Evolutionary conservation across 2,329 filamentous ascomycete species (phyloP).

Genomic region (Talaromyces amestolkiae): DNA sequence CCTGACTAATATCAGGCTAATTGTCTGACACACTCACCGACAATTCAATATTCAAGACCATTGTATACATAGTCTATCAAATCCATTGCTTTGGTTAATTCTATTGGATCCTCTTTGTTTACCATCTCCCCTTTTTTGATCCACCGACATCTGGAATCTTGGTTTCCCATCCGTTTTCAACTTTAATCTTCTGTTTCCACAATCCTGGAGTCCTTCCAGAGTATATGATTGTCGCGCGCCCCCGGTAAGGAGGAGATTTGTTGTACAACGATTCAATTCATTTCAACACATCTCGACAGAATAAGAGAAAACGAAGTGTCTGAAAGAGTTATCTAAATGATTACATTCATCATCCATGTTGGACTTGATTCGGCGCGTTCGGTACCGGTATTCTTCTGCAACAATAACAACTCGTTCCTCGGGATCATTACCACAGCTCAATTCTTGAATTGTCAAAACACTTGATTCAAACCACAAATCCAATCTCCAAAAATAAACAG

Average conservation of each 20-base stretch:
- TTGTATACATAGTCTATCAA: background rate
- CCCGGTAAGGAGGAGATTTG: background rate
- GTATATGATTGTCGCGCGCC: background rate
- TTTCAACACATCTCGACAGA: background rate
- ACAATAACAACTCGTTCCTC: background rate
- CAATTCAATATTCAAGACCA: background rate
- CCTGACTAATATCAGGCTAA: background rate
- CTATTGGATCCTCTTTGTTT: background rate
- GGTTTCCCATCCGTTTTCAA: background rate
- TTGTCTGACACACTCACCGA: constrained; percentile 4
- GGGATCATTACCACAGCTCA: background rate
- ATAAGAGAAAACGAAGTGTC: background rate
- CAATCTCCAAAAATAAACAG: background rate
- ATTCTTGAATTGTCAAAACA: background rate
- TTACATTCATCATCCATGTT: background rate
- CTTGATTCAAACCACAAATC: background rate
- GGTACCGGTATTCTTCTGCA: background rate
- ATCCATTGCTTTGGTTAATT: background rate
- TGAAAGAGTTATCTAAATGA: background rate
- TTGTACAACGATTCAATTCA: background rate
- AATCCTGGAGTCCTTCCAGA: background rate
- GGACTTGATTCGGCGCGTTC: background rate
- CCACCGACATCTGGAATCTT: background rate
- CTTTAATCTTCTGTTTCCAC: background rate
- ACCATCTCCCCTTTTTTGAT: background rate